phyloP scores from a whole-genome alignment of 1,284 basidiomycete genomes.

The Hypsizygus ulmarius region DNA sequence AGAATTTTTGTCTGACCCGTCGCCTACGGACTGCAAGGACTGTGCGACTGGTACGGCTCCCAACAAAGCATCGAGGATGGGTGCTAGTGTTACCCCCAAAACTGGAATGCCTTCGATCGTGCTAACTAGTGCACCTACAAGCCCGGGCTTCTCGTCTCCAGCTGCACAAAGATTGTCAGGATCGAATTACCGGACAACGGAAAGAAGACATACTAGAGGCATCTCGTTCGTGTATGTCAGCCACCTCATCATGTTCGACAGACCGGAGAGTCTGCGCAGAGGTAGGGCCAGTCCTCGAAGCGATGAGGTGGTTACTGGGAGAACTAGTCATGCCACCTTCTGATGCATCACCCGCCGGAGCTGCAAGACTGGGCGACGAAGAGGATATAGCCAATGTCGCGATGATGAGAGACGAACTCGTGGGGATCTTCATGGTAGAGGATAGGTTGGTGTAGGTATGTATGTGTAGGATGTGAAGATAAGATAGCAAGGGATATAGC shows the following conservation, averaged over 20 bases:
- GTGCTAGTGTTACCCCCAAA: too few species aligned
- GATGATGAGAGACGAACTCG: constrained; percentile 44
- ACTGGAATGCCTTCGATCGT: too few species aligned
- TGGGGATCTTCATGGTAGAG: constrained; percentile 38
- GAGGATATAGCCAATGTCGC: constrained; percentile 46
- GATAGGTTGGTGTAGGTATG: constrained; percentile 1
- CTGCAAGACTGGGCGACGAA: constrained; percentile 42
- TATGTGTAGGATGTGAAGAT: constrained; percentile 8
- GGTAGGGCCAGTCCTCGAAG: constrained; percentile 14
- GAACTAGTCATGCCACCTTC: constrained; percentile 25
- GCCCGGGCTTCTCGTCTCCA: not conserved
- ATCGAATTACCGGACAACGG: too few species aligned
- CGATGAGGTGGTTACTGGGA: constrained; percentile 20
- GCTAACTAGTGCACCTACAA: too few species aligned
- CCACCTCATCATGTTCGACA: constrained; percentile 9
- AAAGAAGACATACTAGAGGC: not conserved
- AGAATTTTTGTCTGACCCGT: too few species aligned
- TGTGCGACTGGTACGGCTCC: too few species aligned
- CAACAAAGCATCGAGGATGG: too few species aligned
- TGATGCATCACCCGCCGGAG: constrained; percentile 33
- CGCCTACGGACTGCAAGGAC: too few species aligned
- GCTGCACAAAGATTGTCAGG: not conserved
- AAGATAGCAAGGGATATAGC: constrained; percentile 7
- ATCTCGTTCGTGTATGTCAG: constrained; percentile 6
- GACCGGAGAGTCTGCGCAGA: not conserved